Conservation (phyloP, 2,329 filamentous ascomycete species). For the Arachnomyces sp. region DNA sequence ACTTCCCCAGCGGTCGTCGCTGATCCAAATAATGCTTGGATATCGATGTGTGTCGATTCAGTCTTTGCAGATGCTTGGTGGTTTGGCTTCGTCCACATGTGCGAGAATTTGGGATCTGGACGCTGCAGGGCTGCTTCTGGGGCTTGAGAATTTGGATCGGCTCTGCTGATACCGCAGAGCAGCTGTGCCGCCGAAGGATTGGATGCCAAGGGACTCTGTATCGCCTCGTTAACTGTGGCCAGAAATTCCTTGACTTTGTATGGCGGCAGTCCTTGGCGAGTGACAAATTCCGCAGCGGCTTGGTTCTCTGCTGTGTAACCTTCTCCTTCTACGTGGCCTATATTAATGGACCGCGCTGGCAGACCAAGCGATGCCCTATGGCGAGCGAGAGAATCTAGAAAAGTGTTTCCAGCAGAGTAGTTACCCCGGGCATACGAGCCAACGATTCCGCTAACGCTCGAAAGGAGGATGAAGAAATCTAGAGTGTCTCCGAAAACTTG, state of each 20-base stretch:
- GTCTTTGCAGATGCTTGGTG: no score
- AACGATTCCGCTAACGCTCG: conserved; percentile 34
- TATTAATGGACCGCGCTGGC: conserved; percentile 10
- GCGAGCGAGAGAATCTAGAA: conserved; percentile 15
- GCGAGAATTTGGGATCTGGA: no score
- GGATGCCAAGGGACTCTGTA: conserved; percentile 6
- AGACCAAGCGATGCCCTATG: conserved; percentile 19
- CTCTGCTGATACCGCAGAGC: conserved; percentile 16
- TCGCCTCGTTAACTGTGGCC: conserved; percentile 16
- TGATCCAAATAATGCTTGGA: conserved; percentile 10
- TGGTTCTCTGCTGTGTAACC: conserved; percentile 14
- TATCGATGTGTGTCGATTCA: conserved; percentile 8
- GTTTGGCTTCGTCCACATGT: no score
- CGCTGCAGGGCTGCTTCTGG: conserved; percentile 5
- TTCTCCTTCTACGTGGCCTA: conserved; percentile 10
- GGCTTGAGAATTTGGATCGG: conserved; percentile 13
- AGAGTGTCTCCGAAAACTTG: conserved; percentile 21
- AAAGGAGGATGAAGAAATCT: conserved; percentile 37
- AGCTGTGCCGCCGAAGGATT: conserved; percentile 13
- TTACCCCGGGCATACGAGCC: conserved; percentile 36
- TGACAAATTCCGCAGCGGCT: conserved; percentile 15
- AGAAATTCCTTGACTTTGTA: no score
- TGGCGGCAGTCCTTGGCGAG: no score
- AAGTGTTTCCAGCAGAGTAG: conserved; percentile 17
- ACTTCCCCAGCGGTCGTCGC: conserved; percentile 8